A percentile compares a stretch with the other conserved stretches of the same genome.
These are phyloP conservation scores for Starmerella etchellsii DNA, from an alignment of 805 yeast genomes.

Conservation along the genomic window DNA sequence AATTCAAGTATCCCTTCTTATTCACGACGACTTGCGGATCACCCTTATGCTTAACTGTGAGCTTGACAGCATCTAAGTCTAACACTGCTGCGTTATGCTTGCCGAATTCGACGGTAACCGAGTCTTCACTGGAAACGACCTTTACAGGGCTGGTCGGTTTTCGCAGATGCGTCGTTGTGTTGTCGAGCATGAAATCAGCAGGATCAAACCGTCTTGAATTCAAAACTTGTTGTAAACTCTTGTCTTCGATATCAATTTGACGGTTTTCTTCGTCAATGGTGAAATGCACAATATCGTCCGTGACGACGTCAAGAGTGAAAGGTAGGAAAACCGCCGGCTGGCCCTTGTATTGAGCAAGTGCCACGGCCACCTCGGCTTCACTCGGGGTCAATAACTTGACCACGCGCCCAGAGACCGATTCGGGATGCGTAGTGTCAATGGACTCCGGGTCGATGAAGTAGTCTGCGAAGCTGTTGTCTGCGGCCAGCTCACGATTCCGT, in stretches of 20 bases:
- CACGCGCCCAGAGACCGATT: conserved; percentile 10
- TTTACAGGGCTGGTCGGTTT: neutral
- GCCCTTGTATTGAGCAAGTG: neutral
- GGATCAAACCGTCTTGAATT: conserved; percentile 18
- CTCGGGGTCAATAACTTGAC: conserved; percentile 5
- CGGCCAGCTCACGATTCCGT: conserved; percentile 55
- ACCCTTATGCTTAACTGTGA: conserved; percentile 37
- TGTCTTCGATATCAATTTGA: conserved; percentile 11
- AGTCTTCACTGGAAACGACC: neutral
- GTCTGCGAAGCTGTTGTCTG: conserved; percentile 30
- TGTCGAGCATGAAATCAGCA: conserved; percentile 12
- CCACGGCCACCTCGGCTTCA: conserved; percentile 7
- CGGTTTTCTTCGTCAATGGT: conserved; percentile 50
- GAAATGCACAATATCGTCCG: conserved; percentile 50
- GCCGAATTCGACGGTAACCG: conserved; percentile 10
- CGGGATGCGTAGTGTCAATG: conserved; percentile 5
- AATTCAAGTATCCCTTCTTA: conserved; percentile 54
- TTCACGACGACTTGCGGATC: conserved; percentile 46
- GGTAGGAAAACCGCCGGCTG: conserved; percentile 37
- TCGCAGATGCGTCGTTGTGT: neutral
- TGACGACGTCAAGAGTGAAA: conserved; percentile 44
- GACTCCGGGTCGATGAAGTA: conserved; percentile 22
- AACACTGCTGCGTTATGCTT: conserved; percentile 32
- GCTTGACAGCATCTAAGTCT: conserved; percentile 36
- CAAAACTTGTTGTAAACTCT: conserved; percentile 1